Base-by-base conservation (phyloP, 75 land plant genomes). In the Chamaecyparis obtusa region DNA sequence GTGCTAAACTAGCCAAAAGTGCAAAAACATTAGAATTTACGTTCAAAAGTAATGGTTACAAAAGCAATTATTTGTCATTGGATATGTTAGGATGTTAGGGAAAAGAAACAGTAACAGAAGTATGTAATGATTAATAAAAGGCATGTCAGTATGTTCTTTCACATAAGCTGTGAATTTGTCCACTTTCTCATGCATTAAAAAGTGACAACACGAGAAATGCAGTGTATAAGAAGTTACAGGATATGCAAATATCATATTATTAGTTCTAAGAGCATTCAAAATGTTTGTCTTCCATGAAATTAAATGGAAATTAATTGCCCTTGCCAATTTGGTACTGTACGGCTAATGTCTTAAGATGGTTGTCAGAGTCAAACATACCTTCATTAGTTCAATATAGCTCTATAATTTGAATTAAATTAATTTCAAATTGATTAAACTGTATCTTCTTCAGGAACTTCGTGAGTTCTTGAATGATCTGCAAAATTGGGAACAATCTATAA, bases 391-490 rank as follows among this genome's bases (percentile, higher is more conserved):
- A 71, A 71, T n/a, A n/a, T 67, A 67, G 71, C 7, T 51, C 54
- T n/a, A 9, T 19, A 57, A 57, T 71, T 32, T 30, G 32, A 71
- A 30, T 27, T n/a, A 32, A 27, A 9, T 0, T 69, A 32, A 69
- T 69, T 71, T 7, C 30, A 30, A 71, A 5, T 71, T 71, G 33
- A 71, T 71, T 24, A 9, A 71, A 30, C 2, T 71, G 1, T 27
- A 71, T 71, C 33, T 30, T 78, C 69, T 85, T 64, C 93, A 97
- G 99, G 96, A 94, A 83, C 91, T 95, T 64, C 91, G 93, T 81
- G 96, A 94, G 27, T 91, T 97, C 87, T 91, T 97, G 89, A 94
- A 90, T 85, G 93, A 94, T 87, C 88, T 97, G 90, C 91, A 96
- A 87, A 92, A 93, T 60, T 95, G 97, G 99, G 99, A 97, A 78